Base-by-base conservation (phyloP, 345 rosid species). In the Pistacia integerrima region DNA sequence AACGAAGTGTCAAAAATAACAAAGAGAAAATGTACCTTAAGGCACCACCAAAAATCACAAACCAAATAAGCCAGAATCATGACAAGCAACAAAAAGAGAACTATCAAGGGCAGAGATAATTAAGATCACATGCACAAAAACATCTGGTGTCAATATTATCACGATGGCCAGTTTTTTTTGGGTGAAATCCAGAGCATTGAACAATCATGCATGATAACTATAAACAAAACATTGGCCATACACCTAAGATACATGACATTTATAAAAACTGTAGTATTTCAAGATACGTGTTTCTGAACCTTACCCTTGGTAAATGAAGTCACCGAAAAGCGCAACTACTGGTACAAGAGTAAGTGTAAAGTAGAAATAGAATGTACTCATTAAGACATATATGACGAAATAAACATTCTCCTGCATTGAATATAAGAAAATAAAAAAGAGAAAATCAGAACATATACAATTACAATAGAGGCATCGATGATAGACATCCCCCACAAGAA, bases 241-340 rank as follows among this genome's bases (percentile, higher is more conserved):
- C 33, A 72, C 49, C 68, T 7, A 69, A 79, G 46, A 61, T 16
- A 33, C 16, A 41, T 33, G 30, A 18, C 20, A 60, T 68, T 46
- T 36, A 58, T 11, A 58, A 38, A 46, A 28, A 74, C 18, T 46
- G 18, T 41, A 46, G 59, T 33, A 64, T n/a, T 46, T 64, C 73
- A 72, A 41, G 44, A 61, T 69, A 61, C 12, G 4, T 38, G 63
- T 70, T 56, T 60, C 67, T 67, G 60, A 67, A 78, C 38, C 88
- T 83, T 85, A 97, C 99, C 96, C 91, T 80, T 84, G 94, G 85
- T 88, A 94, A 77, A 97, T 86, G 88, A 97, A 97, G 90, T 97
- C 99, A 5, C 89, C 91, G 14, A 94, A 84, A 81, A 97, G 98
- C 9, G 98, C 97, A 76, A 89, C 89, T 52, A 88, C 49, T 13